phyloP scores from a whole-genome alignment of 1,284 basidiomycete genomes.

The Lentinula novae-zelandiae region DNA sequence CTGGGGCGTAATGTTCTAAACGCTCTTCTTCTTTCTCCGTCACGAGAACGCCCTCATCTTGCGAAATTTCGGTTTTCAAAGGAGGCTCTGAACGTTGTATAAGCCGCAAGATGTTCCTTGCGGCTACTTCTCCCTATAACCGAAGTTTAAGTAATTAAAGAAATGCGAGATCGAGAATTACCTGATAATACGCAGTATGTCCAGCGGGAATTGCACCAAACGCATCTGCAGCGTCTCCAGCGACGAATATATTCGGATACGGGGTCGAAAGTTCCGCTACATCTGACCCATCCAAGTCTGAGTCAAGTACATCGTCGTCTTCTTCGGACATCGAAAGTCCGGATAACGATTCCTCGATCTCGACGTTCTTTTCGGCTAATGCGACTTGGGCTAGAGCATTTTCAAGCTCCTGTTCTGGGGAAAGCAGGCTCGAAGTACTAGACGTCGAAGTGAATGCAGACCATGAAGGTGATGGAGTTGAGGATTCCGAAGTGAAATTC shows the following conservation, averaged over 20 bases:
- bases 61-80: neutral
- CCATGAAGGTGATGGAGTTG: neutral
- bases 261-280: slow-evolving; percentile 23
- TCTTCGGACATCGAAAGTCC: neutral
- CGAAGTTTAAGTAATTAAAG: neutral
- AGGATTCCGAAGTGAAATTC: neutral
- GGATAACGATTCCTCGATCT: neutral
- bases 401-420: slow-evolving; percentile 3
- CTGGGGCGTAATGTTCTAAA: slow-evolving; percentile 51
- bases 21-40: slow-evolving; percentile 21
- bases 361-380: slow-evolving; percentile 16
- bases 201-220: slow-evolving; percentile 71
- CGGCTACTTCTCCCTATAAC: slow-evolving; percentile 45
- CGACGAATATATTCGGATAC: slow-evolving; percentile 60
- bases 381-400: slow-evolving; percentile 9
- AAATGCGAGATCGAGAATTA: slow-evolving; percentile 14
- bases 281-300: slow-evolving; percentile 17
- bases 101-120: slow-evolving; percentile 48
- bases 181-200: slow-evolving; percentile 66
- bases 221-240: slow-evolving; percentile 69
- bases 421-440: neutral
- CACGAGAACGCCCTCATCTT: neutral
- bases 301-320: slow-evolving; percentile 35
- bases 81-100: slow-evolving; percentile 23
- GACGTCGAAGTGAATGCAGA: neutral